Conservation (phyloP, 2,329 filamentous ascomycete genomes). For the Curvularia verruculosa region DNA sequence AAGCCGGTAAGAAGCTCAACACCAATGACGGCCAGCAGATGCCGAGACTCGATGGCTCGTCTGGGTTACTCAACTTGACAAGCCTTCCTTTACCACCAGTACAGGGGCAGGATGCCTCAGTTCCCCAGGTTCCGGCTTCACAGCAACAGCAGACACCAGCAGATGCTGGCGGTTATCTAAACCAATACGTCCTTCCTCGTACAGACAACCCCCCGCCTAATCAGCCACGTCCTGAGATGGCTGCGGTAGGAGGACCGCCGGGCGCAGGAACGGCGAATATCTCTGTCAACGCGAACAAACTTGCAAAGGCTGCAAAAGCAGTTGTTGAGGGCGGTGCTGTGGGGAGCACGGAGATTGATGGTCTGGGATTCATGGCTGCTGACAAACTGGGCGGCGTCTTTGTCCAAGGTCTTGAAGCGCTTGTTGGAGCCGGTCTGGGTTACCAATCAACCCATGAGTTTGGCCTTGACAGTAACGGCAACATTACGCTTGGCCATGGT, state of each 20-base stretch:
- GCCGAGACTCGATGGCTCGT: slow-evolving; percentile 33
- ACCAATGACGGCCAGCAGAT: slow-evolving; percentile 33
- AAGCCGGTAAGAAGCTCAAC: slow-evolving; percentile 44
- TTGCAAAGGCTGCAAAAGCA: slow-evolving; percentile 44
- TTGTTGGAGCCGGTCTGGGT: slow-evolving; percentile 42
- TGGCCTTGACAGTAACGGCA: slow-evolving; percentile 31
- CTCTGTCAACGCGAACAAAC: slow-evolving; percentile 38
- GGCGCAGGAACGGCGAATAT: slow-evolving; percentile 40
- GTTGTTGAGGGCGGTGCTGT: slow-evolving; percentile 43
- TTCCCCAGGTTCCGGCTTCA: slow-evolving; percentile 22
- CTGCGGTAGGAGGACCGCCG: slow-evolving; percentile 44
- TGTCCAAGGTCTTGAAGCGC: slow-evolving; percentile 44
- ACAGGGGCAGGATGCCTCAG: slow-evolving; percentile 26
- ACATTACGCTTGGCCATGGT: slow-evolving; percentile 22
- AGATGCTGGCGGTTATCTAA: slow-evolving; percentile 43
- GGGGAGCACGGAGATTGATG: slow-evolving; percentile 41
- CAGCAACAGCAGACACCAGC: slow-evolving; percentile 41
- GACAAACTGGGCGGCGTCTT: slow-evolving; percentile 45
- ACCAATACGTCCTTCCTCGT: slow-evolving; percentile 46
- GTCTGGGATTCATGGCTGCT: slow-evolving; percentile 43
- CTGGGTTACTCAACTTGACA: slow-evolving; percentile 29
- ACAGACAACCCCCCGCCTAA: slow-evolving; percentile 43
- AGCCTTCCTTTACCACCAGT: slow-evolving; percentile 33
- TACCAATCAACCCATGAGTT: slow-evolving; percentile 33
- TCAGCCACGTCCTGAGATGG: slow-evolving; percentile 44